Base-by-base conservation (phyloP, 176 grass and related monocot genomes). In the Pharus latifolius region DNA sequence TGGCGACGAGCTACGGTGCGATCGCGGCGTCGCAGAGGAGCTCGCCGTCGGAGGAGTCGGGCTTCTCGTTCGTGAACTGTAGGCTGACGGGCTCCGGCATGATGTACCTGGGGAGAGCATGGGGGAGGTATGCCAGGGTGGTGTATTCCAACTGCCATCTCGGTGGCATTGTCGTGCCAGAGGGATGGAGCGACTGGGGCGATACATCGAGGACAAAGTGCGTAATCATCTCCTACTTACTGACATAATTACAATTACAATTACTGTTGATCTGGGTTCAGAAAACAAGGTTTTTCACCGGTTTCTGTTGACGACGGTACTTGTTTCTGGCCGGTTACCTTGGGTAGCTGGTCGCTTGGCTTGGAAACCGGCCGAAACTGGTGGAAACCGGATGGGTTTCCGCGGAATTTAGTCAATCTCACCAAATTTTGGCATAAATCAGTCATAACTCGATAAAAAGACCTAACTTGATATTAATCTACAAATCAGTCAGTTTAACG, bases 11-110 rank as follows among this genome's bases (percentile, higher is more conserved):
- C 82, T 94, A 88, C 71, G 95, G 95, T 52, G 95, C 95, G 29
- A 79, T 99, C 38, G 95, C 95, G 56, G 95, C 95, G 45, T 93
- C 89, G 66, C 95, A 99, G 82, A 83, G 95, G 78, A 84, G 84
- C 71, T 99, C 95, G 19, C 57, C 84, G 55, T 13, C 49, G 30
- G 90, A 99, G 32, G 76, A 91, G 30, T 88, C 84, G 0, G 95
- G 95, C 23, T 99, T 94, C 79, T 91, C 90, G 16, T 99, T 99
- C 76, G 71, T 94, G 17, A 61, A 79, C 37, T 99, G 95, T 75
- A 68, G 55, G 64, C 76, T 99, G 32, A 84, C 80, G 28, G 95
- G 95, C 19, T 94, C 95, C 26, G 95, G 90, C 76, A 83, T 83
- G 78, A 45, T 94, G 6, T 94, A 91, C 72, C 70, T 94, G 57